Evolutionary conservation across 805 yeast genomes (phyloP).

Genomic region (Yamadazyma phyllophila): DNA sequence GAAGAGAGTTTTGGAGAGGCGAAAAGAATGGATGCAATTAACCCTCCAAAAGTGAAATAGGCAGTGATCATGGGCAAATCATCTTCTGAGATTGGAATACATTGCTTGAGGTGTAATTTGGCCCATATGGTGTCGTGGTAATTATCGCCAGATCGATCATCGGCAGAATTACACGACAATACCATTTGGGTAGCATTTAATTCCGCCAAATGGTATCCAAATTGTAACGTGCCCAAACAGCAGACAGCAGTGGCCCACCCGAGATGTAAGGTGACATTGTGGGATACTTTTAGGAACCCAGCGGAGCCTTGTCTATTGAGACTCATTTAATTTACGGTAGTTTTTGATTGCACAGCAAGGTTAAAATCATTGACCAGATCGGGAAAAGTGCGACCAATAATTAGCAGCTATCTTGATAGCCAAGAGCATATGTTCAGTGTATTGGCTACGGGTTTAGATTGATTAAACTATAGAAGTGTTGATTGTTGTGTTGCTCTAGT

Average conservation of each 20-base stretch:
- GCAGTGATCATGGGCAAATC: conserved; percentile 28
- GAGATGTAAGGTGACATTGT: conserved; percentile 26
- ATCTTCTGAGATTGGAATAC: conserved; percentile 26
- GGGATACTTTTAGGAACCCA: conserved; percentile 13
- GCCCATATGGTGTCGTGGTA: conserved; percentile 30
- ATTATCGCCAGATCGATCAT: conserved; percentile 17
- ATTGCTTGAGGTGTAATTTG: conserved; percentile 20
- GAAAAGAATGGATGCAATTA: conserved; percentile 27
- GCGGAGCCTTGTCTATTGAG: conserved; percentile 8
- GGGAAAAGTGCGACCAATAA: not conserved
- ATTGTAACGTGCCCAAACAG: conserved; percentile 36
- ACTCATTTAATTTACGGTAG: not conserved
- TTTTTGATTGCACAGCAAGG: not conserved
- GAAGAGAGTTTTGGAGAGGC: conserved; percentile 26
- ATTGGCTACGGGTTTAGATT: not conserved
- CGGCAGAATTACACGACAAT: conserved; percentile 24
- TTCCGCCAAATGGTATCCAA: conserved; percentile 40
- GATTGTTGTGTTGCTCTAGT: not conserved
- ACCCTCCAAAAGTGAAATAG: conserved; percentile 36
- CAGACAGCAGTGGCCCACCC: conserved; percentile 37
- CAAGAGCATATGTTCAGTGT: not conserved
- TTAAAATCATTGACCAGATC: not conserved
- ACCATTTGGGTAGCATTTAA: conserved; percentile 33
- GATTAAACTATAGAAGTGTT: not conserved
- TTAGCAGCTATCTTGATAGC: not conserved